Conservation (phyloP, 805 yeast genomes). For the Monosporozyma yasuniensis region DNA sequence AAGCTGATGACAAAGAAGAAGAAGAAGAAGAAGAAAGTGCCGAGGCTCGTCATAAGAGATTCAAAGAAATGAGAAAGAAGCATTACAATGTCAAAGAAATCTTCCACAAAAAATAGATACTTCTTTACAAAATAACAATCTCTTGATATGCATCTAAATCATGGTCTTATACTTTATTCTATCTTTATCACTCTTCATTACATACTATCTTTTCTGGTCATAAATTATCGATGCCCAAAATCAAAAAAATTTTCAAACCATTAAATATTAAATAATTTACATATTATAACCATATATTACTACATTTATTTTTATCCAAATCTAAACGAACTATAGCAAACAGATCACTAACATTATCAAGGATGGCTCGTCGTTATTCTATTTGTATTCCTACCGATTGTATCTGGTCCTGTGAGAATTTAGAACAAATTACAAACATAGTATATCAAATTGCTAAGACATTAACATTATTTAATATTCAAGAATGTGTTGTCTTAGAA, state of each 20-base stretch:
- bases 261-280: not conserved
- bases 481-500: constrained; percentile 67
- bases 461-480: constrained; percentile 58
- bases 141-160: no score
- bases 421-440: constrained; percentile 64
- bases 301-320: no score
- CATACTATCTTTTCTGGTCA: not conserved
- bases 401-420: constrained; percentile 50
- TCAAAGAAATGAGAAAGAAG: constrained; percentile 70
- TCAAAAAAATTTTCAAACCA: constrained; percentile 9
- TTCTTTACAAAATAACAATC: not conserved
- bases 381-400: constrained; percentile 68
- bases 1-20: constrained; percentile 28
- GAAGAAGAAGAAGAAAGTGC: constrained; percentile 35
- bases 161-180: no score
- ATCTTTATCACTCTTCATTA: not conserved
- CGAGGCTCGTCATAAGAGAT: constrained; percentile 54
- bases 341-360: constrained; percentile 15
- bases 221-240: constrained; percentile 25
- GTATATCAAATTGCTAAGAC: constrained; percentile 75
- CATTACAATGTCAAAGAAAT: constrained; percentile 60
- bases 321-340: no score
- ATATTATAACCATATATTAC: not conserved
- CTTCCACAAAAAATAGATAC: constrained; percentile 15
- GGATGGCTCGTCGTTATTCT: constrained; percentile 30